Base-by-base conservation (phyloP, 225 moss, liverwort and hornwort genomes). In the Bryum argenteum region DNA sequence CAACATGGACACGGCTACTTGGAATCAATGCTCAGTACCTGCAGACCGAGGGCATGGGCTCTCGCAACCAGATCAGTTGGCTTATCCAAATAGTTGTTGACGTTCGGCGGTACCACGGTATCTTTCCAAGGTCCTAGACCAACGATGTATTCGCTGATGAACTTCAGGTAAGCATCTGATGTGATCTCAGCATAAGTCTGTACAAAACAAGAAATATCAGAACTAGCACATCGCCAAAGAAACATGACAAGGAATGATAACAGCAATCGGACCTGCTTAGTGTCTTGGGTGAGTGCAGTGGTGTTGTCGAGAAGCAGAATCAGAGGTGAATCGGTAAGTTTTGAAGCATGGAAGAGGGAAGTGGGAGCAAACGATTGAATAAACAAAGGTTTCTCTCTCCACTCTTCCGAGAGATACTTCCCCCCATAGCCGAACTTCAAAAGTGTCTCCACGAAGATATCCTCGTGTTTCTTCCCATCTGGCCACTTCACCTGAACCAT, bases 101-200 rank as follows among this genome's bases (percentile, higher is more conserved):
- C 43, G 28, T 75, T 69, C 1, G 84, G 75, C 10, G 90, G 90
- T 24, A 87, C 92, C 58, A 92, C 70, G 5, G 80, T 81, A 65
- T 95, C 91, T 70, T 98, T 98, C 92, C 88, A 88, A 51, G 94
- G 97, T 71, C 97, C 94, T 38, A 98, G 68, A 11, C 97, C 97
- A 43, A 81, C 73, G 18, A 94, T 80, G 56, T 79, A 94, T 41
- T 84, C 72, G 64, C 91, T 86, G 64, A 98, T 98, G 69, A 75
- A 92, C 79, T 91, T 86, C 61, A 98, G 78, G 76, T 98, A 92
- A 8, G 64, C 66, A 70, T 92, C 85, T 8, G 97, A 92, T 1
- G 91, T 94, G 62, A 98, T 83, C 70, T 98, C 94, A 22, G 73
- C 73, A 48, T 72, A 96, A 15, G 90, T 84, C 96, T 96, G 78